Base-by-base conservation (phyloP, 2,329 filamentous ascomycete species). In the Parascedosporium putredinis region DNA sequence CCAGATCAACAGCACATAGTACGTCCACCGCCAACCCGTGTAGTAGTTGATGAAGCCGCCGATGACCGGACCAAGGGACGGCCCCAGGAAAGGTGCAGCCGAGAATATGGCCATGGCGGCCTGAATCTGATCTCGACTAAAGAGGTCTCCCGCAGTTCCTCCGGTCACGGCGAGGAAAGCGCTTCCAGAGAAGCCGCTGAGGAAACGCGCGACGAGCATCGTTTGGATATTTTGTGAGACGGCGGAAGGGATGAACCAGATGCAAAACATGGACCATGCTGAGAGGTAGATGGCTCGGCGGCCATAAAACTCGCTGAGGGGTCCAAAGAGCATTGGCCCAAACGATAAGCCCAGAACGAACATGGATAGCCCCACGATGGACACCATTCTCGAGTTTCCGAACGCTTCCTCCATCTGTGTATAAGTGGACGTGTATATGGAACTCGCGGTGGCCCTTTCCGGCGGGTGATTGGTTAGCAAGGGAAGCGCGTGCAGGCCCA, bases 381-480 rank as follows among this genome's bases (percentile, higher is more conserved):
- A 86, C 22, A 94, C 76, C 46, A 87, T 71, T 50, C 78, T 75
- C 0, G 85, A 84, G 57, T 78, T 77, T 55, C 78, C 68, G 57
- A 95, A 93, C 52, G 94, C 86, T 22, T 71, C 68, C 54, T 83
- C 79, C 66, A 95, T 79, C 64, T 91, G 85, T 18, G 59, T 62
- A 63, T 95, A 96, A 0, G 86, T 93, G 9, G 80, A 79, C 1
- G 88, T 91, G 65, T 95, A 95, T 58, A 94, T 81, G n/a, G 88
- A 93, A 45, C 85, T 90, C 1, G 86, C 80, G 62, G 84, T 88
- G 7, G 89, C 95, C 49, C 85, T 89, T n/a, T n/a, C n/a, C n/a
- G n/a, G n/a, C n/a, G n/a, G n/a, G n/a, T n/a, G n/a, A n/a, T n/a
- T n/a, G n/a, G n/a, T n/a, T n/a, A n/a, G n/a, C n/a, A n/a, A n/a